Percentiles rank a stretch among this genome's conserved stretches.
phyloP scores from a whole-genome alignment of 805 yeast species.

The Cyberlindnera sargentensis region DNA sequence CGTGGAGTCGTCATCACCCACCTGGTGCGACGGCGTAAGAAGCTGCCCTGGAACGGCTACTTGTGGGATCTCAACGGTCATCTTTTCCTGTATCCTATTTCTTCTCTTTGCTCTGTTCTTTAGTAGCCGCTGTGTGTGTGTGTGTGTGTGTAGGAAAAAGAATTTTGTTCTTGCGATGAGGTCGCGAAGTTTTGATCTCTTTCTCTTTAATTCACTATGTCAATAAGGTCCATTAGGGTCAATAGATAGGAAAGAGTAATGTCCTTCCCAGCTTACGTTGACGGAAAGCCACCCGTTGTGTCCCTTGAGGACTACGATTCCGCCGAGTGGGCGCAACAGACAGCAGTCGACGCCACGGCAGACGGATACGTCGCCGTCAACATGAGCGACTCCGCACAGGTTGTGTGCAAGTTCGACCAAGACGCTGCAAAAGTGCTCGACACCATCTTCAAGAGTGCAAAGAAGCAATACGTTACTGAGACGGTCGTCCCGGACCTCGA shows the following conservation, averaged over 20 bases:
- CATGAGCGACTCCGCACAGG: slow-evolving; percentile 35
- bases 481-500: neutral
- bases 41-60: slow-evolving; percentile 70
- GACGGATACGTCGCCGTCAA: slow-evolving; percentile 37
- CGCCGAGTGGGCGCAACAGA: slow-evolving; percentile 45
- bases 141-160: no score
- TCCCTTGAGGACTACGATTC: slow-evolving; percentile 39
- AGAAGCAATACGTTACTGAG: slow-evolving; percentile 21
- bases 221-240: neutral
- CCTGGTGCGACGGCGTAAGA: slow-evolving; percentile 50
- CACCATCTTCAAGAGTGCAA: slow-evolving; percentile 40
- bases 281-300: slow-evolving; percentile 42
- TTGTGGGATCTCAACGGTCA: slow-evolving; percentile 32
- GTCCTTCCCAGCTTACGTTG: slow-evolving; percentile 35
- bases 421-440: slow-evolving; percentile 34
- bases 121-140: no score
- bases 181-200: no score
- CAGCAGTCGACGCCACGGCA: slow-evolving; percentile 37
- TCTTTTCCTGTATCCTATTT: neutral
- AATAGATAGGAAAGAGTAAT: neutral
- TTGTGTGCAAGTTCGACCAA: slow-evolving; percentile 36
- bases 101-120: no score
- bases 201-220: no score
- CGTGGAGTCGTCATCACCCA: slow-evolving; percentile 20
- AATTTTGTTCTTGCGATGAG: no score